Conservation (phyloP, 1,284 basidiomycete species). For the Inonotus hispidus region DNA sequence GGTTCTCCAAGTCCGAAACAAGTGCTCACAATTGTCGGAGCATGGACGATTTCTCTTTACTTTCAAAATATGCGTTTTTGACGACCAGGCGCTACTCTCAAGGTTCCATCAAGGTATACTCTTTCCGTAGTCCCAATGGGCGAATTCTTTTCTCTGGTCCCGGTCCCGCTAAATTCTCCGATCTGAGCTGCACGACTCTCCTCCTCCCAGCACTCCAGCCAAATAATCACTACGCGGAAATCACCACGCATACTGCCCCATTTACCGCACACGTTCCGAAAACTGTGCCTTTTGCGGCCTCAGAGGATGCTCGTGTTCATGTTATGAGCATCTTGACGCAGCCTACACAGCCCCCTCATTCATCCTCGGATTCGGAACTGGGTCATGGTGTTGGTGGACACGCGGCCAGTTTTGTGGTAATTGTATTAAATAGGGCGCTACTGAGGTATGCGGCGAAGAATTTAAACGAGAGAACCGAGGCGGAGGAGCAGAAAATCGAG, state of each 20-base stretch:
- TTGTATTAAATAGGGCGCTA: conserved; percentile 7
- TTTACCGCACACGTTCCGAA: conserved; percentile 32
- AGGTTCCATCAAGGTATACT: conserved; percentile 39
- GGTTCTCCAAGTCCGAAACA: not conserved
- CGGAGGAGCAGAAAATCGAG: not conserved
- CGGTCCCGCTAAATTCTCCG: conserved; percentile 3
- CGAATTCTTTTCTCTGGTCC: conserved; percentile 20
- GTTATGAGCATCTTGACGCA: conserved; percentile 32
- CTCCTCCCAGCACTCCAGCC: conserved; percentile 9
- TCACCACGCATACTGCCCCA: conserved; percentile 24
- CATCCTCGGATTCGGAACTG: conserved; percentile 12
- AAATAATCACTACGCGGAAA: conserved; percentile 12
- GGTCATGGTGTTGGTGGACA: conserved; percentile 1
- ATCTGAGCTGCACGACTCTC: conserved; percentile 2
- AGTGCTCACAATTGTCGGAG: not conserved
- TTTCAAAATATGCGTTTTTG: conserved; percentile 40
- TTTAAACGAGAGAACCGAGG: not conserved
- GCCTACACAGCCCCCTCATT: conserved; percentile 6
- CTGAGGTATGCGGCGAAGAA: conserved; percentile 7
- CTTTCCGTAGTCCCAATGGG: conserved; percentile 22
- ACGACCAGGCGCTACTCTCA: conserved; percentile 29
- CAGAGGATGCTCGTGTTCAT: conserved; percentile 38
- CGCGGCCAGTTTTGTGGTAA: conserved; percentile 11
- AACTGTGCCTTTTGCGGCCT: conserved; percentile 32
- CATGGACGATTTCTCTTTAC: conserved; percentile 42